Conservation (phyloP, 331 rosid genomes). For the Rosa hybrid region DNA sequence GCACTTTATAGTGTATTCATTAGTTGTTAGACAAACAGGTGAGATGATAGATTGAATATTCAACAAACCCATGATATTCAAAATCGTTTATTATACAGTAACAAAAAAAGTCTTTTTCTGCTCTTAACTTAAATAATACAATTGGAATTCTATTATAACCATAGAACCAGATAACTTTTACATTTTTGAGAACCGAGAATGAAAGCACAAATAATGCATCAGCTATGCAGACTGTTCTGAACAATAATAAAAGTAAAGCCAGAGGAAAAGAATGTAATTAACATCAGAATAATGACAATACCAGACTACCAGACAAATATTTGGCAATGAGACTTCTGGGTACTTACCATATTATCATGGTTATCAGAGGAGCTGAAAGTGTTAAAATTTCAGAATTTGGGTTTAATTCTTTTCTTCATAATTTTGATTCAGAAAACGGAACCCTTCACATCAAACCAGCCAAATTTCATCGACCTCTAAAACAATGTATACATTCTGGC, state of each 20-base stretch:
- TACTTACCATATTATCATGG: neutral
- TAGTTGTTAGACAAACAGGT: neutral
- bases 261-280: neutral
- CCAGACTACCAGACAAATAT: neutral
- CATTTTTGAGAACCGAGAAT: slow-evolving; percentile 6
- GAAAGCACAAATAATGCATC: neutral
- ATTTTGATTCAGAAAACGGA: neutral
- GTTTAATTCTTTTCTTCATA: neutral
- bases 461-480: neutral
- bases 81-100: neutral
- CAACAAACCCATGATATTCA: neutral
- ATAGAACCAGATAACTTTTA: neutral
- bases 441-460: neutral
- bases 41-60: neutral
- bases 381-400: neutral
- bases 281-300: neutral
- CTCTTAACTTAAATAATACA: neutral
- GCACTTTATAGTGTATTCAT: neutral
- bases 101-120: neutral
- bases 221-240: neutral
- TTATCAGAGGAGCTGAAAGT: neutral
- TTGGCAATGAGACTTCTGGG: slow-evolving; percentile 11
- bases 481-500: neutral
- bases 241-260: neutral
- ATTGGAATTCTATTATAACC: neutral